Evolutionary conservation across 108 stramenopile species (phyloP), one percentile per base, ranked within the genome.

Genomic region (Skeletonema menzelii): DNA sequence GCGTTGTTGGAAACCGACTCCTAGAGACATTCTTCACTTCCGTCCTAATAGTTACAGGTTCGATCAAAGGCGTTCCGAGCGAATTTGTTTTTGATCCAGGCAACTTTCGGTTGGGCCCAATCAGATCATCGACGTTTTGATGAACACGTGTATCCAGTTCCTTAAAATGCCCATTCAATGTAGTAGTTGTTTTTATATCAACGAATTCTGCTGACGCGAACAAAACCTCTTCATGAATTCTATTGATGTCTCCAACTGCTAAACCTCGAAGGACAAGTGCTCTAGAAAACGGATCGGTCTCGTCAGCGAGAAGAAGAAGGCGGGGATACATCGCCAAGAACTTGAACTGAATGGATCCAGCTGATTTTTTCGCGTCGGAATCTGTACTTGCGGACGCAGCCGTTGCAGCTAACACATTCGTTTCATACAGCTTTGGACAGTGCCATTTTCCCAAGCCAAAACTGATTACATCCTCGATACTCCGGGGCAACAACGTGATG

Each of bases 261-360:
- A 90, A 67, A 14, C 91, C 91, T 38, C 84, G 61, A 0, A 91
- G 73, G 14, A 89, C 85, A 13, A 91, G 73, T 28, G 91, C 91
- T 11, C 87, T 73, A 17, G 91, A 86, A 65, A 77, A 70, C 8
- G 71, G 71, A 65, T 89, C 88, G 27, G 81, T 78, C 70, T 91
- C 91, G 58, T 91, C 87, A 8, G 88, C 85, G 22, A 89, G 65
- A 65, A 91, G 86, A 42, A 91, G 76, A n/a, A 91, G 59, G n/a
- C 84, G 77, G 10, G 91, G 91, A 69, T 91, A 88, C 59, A 89
- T 73, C 5, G 87, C 85, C 12, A 85, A 76, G 7, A 91, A 26
- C 63, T 85, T 86, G 7, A 88, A 67, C 34, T 85, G 75, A 17
- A 90, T 27, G 31, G 65, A 31, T 34, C 37, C 56, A n/a, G 24